Base-by-base conservation (phyloP, 306 rosid species). In the Crataegus laevigata region DNA sequence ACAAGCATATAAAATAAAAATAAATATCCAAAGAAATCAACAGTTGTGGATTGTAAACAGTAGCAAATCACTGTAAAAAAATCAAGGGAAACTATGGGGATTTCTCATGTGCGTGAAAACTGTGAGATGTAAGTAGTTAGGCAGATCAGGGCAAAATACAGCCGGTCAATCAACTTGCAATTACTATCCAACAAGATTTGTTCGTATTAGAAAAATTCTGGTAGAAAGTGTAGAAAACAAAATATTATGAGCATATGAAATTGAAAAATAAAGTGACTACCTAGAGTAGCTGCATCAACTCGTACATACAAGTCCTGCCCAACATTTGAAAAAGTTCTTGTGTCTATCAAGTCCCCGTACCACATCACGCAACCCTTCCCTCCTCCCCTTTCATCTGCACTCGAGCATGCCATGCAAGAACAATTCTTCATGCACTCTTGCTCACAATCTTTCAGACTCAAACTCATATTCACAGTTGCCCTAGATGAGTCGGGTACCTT, bases 251-350 rank as follows among this genome's bases (percentile, higher is more conserved):
- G 19, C 2, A 14, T 6, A 32, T 14, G 19, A 47, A 47, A 47
- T 5, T 14, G 19, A 47, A 47, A 47, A 4, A 4, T 47, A 47
- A 47, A 14, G 52, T 4, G 52, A 13, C 52, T 54, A 79, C 81
- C 80, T 64, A 83, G 10, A 9, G 45, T 65, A 21, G 29, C 6
- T 15, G 83, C 62, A 59, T 83, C 90, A 19, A 86, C 91, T 13
- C 91, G 86, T 1, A 90, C 63, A 43, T 71, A 87, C 2, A 89
- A 57, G 77, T 84, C 91, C 26, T 75, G 89, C 3, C 90, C 90
- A 14, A 34, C 66, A 64, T 28, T 30, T 3, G 68, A 21, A 47
- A 54, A 88, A 0, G 74, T 77, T 58, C 91, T 84, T 0, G 74
- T 77, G 40, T 91, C 91, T 0, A 82, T 71, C 85, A 88, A 68